Evolutionary conservation across 2,329 filamentous ascomycete genomes (phyloP).

Genomic region (Bimuria novae-zelandiae): DNA sequence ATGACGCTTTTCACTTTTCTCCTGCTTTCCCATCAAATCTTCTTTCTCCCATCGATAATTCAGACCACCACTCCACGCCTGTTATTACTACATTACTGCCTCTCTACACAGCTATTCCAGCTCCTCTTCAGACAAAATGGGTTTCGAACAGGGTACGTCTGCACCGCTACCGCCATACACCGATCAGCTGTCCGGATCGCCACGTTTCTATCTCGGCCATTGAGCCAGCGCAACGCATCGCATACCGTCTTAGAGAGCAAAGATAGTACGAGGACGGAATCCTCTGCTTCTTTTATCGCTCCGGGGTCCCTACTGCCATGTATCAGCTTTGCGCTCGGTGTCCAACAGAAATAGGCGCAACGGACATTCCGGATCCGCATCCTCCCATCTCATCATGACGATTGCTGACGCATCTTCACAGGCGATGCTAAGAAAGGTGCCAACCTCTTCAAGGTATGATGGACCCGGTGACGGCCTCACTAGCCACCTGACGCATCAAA

Average conservation of each 20-base stretch:
- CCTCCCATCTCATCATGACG: conserved; percentile 11
- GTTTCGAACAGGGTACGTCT: conserved; percentile 47
- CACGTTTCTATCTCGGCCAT: conserved; percentile 29
- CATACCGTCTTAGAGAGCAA: conserved; percentile 9
- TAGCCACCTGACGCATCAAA: conserved; percentile 8
- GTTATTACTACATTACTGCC: conserved; percentile 22
- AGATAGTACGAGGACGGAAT: neutral
- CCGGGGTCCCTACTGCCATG: conserved; percentile 17
- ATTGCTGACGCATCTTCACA: conserved; percentile 49
- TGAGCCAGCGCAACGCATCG: conserved; percentile 28
- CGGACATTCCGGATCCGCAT: conserved; percentile 16
- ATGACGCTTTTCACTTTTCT: conserved; percentile 25
- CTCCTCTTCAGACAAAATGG: conserved; percentile 42
- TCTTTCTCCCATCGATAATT: conserved; percentile 26
- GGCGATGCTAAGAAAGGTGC: conserved; percentile 96
- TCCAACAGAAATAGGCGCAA: conserved; percentile 23
- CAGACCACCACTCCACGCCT: conserved; percentile 13
- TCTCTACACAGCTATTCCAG: conserved; percentile 19
- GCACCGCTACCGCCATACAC: conserved; percentile 31
- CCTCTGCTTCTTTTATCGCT: conserved; percentile 7
- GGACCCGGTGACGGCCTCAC: neutral
- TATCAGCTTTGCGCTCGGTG: conserved; percentile 35
- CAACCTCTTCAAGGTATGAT: conserved; percentile 85
- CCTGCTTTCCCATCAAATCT: conserved; percentile 26
- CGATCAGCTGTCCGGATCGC: conserved; percentile 27